Evolutionary conservation across 2,329 filamentous ascomycete species (phyloP), one percentile per base, ranked within the genome.

Genomic region (Aspergillus melleus): DNA sequence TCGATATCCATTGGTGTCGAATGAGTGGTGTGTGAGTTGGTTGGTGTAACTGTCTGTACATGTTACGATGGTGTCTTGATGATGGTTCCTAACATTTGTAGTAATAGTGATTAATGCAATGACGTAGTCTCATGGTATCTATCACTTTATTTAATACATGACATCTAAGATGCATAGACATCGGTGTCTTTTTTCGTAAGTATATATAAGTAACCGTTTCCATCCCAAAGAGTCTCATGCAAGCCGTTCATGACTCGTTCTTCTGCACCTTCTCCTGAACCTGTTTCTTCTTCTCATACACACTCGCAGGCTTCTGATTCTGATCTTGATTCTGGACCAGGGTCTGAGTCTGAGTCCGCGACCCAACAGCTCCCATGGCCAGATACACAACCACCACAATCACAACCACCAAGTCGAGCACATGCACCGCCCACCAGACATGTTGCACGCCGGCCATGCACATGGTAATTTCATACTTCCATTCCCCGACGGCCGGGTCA

Each of bases 341-440:
- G 26, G 8, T 29, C 26, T 12, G 26, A n/a, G n/a, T n/a, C 32
- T 22, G 54, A 39, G 57, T 57, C 32, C 42, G 6, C 19, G 4
- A 61, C 16, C n/a, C 55, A 55, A 51, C 32, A 39, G 61, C 12
- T 44, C 63, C 36, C 14, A 14, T 54, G 1, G 20, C 44, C 19
- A 47, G 44, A 65, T 55, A 58, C 54, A 60, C 57, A 63, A 65
- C 60, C 68, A 61, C 19, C 71, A 76, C 69, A 8, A 80, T 55
- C 30, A 78, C 52, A 11, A 75, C 75, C 24, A 85, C 67, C 2
- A 92, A 64, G 70, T 92, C 88, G 36, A 92, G 61, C 50, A 93
- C 82, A 79, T 98, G 93, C 6, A 95, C 87, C 4, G 86, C 83
- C 95, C 95, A 99, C 95, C 95, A 99, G 55, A 93, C 83, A 78